A percentile compares a stretch with the other conserved stretches of the same genome.
Conservation (phyloP, 2,329 filamentous ascomycete species). For the Didymella segeticola region DNA sequence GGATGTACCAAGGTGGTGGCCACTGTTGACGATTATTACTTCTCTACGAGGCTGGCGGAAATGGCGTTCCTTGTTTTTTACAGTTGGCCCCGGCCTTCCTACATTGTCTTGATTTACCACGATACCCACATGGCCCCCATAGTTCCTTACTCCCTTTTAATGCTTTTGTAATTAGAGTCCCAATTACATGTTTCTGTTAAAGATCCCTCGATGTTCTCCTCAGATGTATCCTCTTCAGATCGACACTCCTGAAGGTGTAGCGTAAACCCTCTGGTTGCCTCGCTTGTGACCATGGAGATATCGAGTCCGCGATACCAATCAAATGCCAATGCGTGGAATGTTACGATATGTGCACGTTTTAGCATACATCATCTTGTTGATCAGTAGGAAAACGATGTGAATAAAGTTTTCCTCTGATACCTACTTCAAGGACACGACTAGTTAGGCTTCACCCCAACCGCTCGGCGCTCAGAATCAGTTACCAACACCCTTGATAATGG, state of each 20-base stretch:
- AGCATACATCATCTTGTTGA: not conserved
- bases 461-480: not conserved
- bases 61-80: not conserved
- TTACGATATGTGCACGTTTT: not conserved
- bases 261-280: too few relatives aligned
- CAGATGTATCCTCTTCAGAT: too few relatives aligned
- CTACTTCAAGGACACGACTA: too few relatives aligned
- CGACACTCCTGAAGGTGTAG: too few relatives aligned
- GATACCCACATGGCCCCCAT: not conserved
- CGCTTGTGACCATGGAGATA: slow-evolving; percentile 48
- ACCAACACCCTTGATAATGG: slow-evolving; percentile 3
- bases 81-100: not conserved
- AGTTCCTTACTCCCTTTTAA: too few relatives aligned
- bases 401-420: too few relatives aligned
- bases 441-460: too few relatives aligned
- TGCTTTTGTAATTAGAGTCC: not conserved
- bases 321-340: slow-evolving; percentile 1
- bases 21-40: not conserved
- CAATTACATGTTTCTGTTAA: not conserved
- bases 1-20: not conserved
- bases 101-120: not conserved
- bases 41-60: not conserved
- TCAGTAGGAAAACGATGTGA: too few relatives aligned
- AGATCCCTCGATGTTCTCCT: not conserved
- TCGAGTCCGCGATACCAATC: slow-evolving; percentile 27